Base-by-base conservation (phyloP, 1,139 yeast genomes). In the Geotrichum aggregatum region DNA sequence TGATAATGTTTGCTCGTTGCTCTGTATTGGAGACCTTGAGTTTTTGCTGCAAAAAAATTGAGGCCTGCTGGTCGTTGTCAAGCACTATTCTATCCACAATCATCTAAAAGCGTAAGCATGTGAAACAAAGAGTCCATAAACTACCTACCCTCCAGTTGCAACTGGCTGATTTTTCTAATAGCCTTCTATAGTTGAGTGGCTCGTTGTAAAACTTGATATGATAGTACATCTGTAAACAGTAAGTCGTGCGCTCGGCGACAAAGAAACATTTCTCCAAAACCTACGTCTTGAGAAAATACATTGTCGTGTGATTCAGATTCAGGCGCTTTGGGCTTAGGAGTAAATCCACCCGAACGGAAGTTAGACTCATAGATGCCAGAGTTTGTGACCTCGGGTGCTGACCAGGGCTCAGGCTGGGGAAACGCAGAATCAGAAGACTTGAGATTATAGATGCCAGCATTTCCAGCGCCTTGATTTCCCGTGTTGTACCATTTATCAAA, bases 61-160 rank as follows among this genome's bases (percentile, higher is more conserved):
- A 72, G 2, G 76, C 74, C 53, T 69, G 74, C 56, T 72, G 76
- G 55, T 73, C 76, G 50, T 70, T 66, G 43, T 60, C 63, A 34
- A 59, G 52, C 26, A 72, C 68, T 44, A 72, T 72, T 18, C 68
- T 59, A 33, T 69, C 69, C 19, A 70, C 68, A 43, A 71, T 64
- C 44, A 59, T 52, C 55, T 58, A 45, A 16, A 36, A 26, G 18
- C 36, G 19, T 34, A 8, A 34, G 36, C 5, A 18, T 16, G 10
- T 11, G 19, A 10, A 10, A 4, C n/a, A 34, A 31, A 2, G 18
- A n/a, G n/a, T 22, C n/a, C 24, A 28, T 11, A 8, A 13, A 31
- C 6, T 19, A 30, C 2, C n/a, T 45, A 57, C 58, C 35, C 52
- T 56, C 70, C 70, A 66, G 52, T 66, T 59, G 58, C 67, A 60